Evolutionary conservation across 1,284 basidiomycete species (phyloP).

Genomic region (Neolentinus lepideus): DNA sequence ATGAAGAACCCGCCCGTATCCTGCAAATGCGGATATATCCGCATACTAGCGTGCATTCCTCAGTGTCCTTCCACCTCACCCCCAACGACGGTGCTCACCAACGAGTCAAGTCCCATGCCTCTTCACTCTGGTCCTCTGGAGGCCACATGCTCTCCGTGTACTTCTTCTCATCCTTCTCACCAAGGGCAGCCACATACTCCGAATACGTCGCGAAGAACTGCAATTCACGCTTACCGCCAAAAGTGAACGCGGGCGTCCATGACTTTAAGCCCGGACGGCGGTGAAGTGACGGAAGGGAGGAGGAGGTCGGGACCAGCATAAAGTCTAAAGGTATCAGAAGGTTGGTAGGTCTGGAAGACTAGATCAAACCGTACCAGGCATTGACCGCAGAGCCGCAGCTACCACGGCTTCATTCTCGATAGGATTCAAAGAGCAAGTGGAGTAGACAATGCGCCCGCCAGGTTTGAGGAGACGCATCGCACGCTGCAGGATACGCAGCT

Average conservation of each 20-base stretch:
- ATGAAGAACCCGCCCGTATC: constrained; percentile 98
- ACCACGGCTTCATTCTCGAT: constrained; percentile 98
- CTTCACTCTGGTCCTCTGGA: constrained; percentile 28
- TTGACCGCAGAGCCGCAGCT: constrained; percentile 71
- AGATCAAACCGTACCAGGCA: constrained; percentile 44
- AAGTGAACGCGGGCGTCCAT: constrained; percentile 68
- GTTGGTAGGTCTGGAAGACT: not conserved
- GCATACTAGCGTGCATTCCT: constrained; percentile 49
- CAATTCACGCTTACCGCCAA: constrained; percentile 7
- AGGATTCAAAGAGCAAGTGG: constrained; percentile 96
- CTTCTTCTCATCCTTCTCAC: constrained; percentile 44
- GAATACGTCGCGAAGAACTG: constrained; percentile 42
- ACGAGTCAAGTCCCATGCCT: constrained; percentile 54
- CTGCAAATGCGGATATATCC: constrained; percentile 93
- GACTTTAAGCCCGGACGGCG: constrained; percentile 68
- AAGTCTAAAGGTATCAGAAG: constrained; percentile 45
- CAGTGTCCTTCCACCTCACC: no score
- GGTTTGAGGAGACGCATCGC: constrained; percentile 88
- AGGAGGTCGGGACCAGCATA: constrained; percentile 76
- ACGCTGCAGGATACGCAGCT: constrained; percentile 87
- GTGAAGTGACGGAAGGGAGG: constrained; percentile 63
- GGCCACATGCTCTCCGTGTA: constrained; percentile 78
- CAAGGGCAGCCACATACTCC: constrained; percentile 20
- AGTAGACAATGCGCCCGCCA: constrained; percentile 92
- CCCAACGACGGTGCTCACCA: constrained; percentile 65